A percentile compares a stretch with the other conserved stretches of the same genome.
Conservation (phyloP, 2,329 filamentous ascomycete species). For the Ceratocystis cubensis region DNA sequence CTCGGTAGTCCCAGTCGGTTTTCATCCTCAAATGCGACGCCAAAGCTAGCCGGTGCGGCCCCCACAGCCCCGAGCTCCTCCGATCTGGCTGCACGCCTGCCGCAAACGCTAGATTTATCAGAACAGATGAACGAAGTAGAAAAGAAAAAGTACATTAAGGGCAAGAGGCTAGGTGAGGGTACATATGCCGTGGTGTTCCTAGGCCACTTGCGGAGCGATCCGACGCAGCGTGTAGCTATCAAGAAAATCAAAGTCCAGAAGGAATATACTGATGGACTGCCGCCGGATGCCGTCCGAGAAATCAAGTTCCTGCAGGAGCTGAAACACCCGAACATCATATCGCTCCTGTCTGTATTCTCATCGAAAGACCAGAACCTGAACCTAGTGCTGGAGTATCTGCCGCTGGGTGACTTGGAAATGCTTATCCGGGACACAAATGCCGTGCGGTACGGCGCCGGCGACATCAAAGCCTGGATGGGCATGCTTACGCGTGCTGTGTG, state of each 20-base stretch:
- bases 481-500: constrained; percentile 89
- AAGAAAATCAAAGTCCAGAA: constrained; percentile 84
- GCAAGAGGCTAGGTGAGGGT: constrained; percentile 85
- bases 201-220: constrained; percentile 63
- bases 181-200: constrained; percentile 95
- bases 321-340: constrained; percentile 89
- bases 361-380: constrained; percentile 95
- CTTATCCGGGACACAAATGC: constrained; percentile 72
- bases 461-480: constrained; percentile 97
- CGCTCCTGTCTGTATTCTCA: constrained; percentile 81
- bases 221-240: constrained; percentile 68
- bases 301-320: constrained; percentile 92
- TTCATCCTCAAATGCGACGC: constrained; percentile 25
- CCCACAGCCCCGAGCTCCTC: constrained; percentile 14
- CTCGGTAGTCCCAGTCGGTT: constrained; percentile 26
- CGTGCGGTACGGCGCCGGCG: constrained; percentile 71
- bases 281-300: constrained; percentile 89
- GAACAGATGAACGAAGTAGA: constrained; percentile 73
- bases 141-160: constrained; percentile 82
- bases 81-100: constrained; percentile 16
- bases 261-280: constrained; percentile 80
- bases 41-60: not conserved
- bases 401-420: constrained; percentile 88
- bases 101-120: constrained; percentile 43
- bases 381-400: constrained; percentile 85